Evolutionary conservation across 2,329 filamentous ascomycete species (phyloP), one percentile per base, ranked within the genome.

Genomic region (Aplosporella prunicola): DNA sequence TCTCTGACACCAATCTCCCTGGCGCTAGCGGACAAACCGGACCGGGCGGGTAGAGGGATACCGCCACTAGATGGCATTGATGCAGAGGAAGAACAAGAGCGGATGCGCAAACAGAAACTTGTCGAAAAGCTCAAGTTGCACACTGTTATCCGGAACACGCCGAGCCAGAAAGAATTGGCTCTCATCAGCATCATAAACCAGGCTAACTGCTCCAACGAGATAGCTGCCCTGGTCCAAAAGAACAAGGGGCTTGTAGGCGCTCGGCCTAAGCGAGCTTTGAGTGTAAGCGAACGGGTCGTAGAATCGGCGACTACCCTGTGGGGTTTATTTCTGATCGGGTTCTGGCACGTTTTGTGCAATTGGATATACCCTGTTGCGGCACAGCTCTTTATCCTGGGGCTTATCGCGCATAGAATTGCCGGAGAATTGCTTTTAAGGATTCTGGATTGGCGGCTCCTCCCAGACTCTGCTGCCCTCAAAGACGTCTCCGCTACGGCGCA

Each of bases 401-500:
- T 98, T 22, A 74, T 95, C 43, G 74, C 77, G 6, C 84, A 95
- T 56, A 80, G 93, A 20, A 67, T 88, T 25, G 69, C 79, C 28
- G 89, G 85, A 14, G 91, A 98, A 58, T 67, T 82, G 32, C 65
- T 95, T 9, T 66, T 98, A 18, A 67, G 73, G 15, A 57, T 95
- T 18, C 67, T 98, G 9, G 89, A 96, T 61, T 96, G 88, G 77
- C 78, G 86, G 22, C 71, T 78, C 16, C 76, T 80, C 31, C 82
- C 84, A 6, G 79, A 82, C 27, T 80, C 80, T 33, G 80, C 87
- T 26, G 91, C 91, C 1, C 64, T 98, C 39, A 96, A 96, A 57
- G 91, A 98, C 56, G 78, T 96, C 29, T 96, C 88, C 20, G 91
- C 91, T 10, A 96, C 89, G 0, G 91, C 91, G 16, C 91, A 98